Base-by-base conservation (phyloP, 75 land plant genomes). In the Pinus tabuliformis region DNA sequence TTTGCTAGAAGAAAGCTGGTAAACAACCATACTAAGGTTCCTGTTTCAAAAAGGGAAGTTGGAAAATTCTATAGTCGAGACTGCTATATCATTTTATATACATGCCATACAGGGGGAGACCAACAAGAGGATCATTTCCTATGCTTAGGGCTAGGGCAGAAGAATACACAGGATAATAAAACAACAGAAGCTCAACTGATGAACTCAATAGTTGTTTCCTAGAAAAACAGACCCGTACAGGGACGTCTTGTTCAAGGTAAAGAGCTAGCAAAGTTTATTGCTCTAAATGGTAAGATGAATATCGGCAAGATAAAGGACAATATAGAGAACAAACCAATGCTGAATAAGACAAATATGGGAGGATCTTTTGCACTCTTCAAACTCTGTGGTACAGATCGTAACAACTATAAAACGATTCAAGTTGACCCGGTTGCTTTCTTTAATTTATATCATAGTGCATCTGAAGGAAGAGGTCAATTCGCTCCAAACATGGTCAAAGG, bases 141-240 rank as follows among this genome's bases (percentile, higher is more conserved):
- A 60, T 85, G 87, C 75, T 62, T 57, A 7, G 83, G 87, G 87
- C 56, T 85, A 56, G 85, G 87, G 26, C 70, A 79, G 57, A 81
- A 85, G 63, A 65, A 70, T 58, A 36, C 78, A 56, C 21, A 76
- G 82, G 79, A 76, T 18, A 85, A 85, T 12, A 76, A 76, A 58
- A 73, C 59, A 52, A 24, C 72, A 63, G 81, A 81, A 30, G 45
- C 56, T 54, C 54, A 12, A 24, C 39, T 75, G 16, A 45, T 60
- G 12, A 57, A 42, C 58, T 72, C 76, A 57, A 82, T 82, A 56
- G 57, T 64, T 16, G 37, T 37, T 63, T 73, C 78, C 20, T 78
- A 70, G 52, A 85, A 85, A 63, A 84, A 78, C 36, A 84, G 81
- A 39, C 84, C 83, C 16, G 85, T 82, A 58, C 81, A 85, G 87